A percentile compares a stretch with the other conserved stretches of the same genome.
phyloP scores from a whole-genome alignment of 2,329 filamentous ascomycete species.

The Penicillium digitatum region DNA sequence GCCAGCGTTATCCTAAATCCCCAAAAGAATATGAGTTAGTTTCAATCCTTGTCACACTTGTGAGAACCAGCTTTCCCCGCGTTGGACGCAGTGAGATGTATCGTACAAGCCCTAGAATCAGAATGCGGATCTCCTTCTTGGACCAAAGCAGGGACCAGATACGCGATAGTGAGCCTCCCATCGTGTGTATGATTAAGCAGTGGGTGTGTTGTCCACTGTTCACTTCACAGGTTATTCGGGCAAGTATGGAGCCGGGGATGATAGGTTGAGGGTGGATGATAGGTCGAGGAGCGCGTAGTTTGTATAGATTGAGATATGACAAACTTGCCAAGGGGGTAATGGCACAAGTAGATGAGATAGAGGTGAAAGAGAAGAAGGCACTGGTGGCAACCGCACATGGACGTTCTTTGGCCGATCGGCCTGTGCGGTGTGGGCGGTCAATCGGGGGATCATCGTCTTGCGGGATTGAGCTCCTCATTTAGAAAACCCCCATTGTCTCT shows the following conservation, averaged over 20 bases:
- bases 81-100: conserved; percentile 2
- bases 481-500: conserved; percentile 6
- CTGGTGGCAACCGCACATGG: conserved; percentile 23
- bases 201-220: background rate
- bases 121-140: conserved; percentile 96
- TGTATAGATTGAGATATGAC: background rate
- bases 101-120: conserved; percentile 87
- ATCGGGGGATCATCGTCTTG: conserved; percentile 16
- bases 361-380: conserved; percentile 5
- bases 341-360: conserved; percentile 5
- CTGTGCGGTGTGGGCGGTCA: conserved; percentile 27
- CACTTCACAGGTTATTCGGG: background rate
- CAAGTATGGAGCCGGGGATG: background rate
- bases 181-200: conserved; percentile 29
- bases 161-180: conserved; percentile 56
- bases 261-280: background rate
- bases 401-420: conserved; percentile 16
- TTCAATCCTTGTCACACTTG: conserved; percentile 1
- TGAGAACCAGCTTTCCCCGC: conserved; percentile 10
- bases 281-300: background rate
- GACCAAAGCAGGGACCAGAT: conserved; percentile 73
- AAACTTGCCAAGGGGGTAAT: conserved; percentile 1
- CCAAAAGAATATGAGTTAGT: conserved; percentile 9
- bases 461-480: conserved; percentile 12
- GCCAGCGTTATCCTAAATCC: conserved; percentile 82